Evolutionary conservation across 2,329 filamentous ascomycete genomes (phyloP).

Genomic region (Daldinia sp.): DNA sequence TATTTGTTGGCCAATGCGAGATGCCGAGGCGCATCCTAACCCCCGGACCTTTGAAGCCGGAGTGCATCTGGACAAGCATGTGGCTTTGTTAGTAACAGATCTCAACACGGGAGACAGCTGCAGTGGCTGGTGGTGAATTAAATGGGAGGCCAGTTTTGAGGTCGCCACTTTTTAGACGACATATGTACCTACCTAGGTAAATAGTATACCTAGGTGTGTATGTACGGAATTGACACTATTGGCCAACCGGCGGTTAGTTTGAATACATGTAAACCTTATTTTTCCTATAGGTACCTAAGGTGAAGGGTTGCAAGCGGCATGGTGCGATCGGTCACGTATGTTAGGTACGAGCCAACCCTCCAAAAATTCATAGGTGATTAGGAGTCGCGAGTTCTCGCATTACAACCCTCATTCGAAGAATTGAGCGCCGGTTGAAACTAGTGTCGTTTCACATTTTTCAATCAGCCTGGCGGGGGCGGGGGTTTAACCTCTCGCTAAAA

Average conservation of each 20-base stretch:
- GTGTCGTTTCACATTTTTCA: conserved; percentile 35
- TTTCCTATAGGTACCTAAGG: not conserved
- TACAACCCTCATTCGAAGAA: conserved; percentile 12
- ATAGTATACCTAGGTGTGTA: not conserved
- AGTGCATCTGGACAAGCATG: not conserved
- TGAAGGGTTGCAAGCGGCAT: conserved; percentile 7
- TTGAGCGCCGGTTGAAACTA: conserved; percentile 37
- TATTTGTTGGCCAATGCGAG: not conserved
- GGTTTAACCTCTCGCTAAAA: conserved; percentile 39
- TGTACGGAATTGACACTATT: not conserved
- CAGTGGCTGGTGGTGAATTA: conserved; percentile 25
- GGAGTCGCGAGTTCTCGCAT: conserved; percentile 1
- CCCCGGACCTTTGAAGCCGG: not conserved
- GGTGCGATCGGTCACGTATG: conserved; percentile 1
- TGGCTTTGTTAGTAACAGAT: not conserved
- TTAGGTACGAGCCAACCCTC: not conserved
- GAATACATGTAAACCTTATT: not conserved
- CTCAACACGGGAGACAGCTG: not conserved
- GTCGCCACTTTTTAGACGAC: conserved; percentile 9
- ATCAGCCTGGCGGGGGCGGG: conserved; percentile 30
- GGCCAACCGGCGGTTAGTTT: not conserved
- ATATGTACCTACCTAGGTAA: not conserved
- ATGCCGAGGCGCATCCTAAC: not conserved
- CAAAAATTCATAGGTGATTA: conserved; percentile 1
- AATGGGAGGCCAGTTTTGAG: conserved; percentile 5